Conservation (phyloP, 139 green algal species). For the Eudorina sp. region DNA sequence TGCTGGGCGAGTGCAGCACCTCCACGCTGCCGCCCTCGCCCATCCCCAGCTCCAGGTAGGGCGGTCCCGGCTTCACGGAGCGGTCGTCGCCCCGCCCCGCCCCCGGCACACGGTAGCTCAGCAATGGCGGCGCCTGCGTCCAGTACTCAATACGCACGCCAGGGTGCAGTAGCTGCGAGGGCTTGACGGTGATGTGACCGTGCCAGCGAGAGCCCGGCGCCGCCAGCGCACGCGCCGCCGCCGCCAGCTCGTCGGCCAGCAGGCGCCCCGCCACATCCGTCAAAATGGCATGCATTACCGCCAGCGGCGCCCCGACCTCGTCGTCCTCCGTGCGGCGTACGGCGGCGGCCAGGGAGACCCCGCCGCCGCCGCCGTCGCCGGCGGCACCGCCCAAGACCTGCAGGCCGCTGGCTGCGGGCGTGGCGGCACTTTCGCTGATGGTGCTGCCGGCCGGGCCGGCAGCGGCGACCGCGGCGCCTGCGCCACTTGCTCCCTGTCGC, state of each 20-base stretch:
- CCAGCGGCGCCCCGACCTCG: slow-evolving; percentile 48
- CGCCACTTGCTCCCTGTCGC: not conserved
- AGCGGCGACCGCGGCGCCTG: not conserved
- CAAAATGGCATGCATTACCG: slow-evolving; percentile 56
- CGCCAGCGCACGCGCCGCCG: slow-evolving; percentile 35
- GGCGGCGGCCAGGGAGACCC: slow-evolving; percentile 10
- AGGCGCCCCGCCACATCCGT: slow-evolving; percentile 52
- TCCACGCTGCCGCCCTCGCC: slow-evolving; percentile 26
- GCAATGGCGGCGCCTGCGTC: slow-evolving; percentile 43
- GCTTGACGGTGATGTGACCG: slow-evolving; percentile 45
- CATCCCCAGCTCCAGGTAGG: slow-evolving; percentile 39
- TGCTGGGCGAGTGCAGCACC: slow-evolving; percentile 11
- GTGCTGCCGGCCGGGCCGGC: not conserved
- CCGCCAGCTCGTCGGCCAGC: slow-evolving; percentile 52
- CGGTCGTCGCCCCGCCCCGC: not conserved
- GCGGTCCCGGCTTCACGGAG: slow-evolving; percentile 3
- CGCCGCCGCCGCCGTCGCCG: not conserved
- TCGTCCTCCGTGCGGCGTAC: slow-evolving; percentile 27
- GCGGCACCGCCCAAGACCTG: not conserved
- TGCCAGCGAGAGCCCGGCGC: slow-evolving; percentile 44
- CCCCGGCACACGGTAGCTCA: slow-evolving; percentile 37
- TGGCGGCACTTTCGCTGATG: not conserved
- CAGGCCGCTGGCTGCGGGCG: slow-evolving; percentile 18
- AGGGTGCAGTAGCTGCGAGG: slow-evolving; percentile 10
- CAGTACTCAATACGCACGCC: slow-evolving; percentile 56